A percentile compares a stretch with the other conserved stretches of the same genome.
Evolutionary conservation across 2,329 filamentous ascomycete species (phyloP).

Genomic region (Fusarium sp.): DNA sequence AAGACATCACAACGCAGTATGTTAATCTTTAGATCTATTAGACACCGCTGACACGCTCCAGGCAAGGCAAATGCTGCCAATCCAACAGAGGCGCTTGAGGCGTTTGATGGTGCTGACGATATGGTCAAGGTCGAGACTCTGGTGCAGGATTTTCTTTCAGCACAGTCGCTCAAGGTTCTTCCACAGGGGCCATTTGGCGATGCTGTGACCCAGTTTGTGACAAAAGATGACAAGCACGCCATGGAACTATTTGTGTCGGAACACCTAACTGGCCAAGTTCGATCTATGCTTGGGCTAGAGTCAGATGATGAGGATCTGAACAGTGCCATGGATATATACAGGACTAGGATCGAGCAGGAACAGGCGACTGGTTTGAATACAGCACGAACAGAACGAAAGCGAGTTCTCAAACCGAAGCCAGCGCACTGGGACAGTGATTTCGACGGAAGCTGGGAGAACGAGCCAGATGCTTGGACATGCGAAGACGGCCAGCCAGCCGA

Average conservation of each 20-base stretch:
- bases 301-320: constrained; percentile 74
- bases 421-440: constrained; percentile 89
- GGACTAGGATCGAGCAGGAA: constrained; percentile 74
- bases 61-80: constrained; percentile 57
- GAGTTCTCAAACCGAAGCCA: constrained; percentile 77
- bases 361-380: constrained; percentile 71
- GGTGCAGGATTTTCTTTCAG: constrained; percentile 85
- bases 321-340: constrained; percentile 78
- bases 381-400: constrained; percentile 52
- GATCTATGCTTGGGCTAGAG: constrained; percentile 74
- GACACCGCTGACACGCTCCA: constrained; percentile 27
- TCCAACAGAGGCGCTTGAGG: constrained; percentile 71
- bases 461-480: constrained; percentile 67
- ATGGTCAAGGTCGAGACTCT: constrained; percentile 88
- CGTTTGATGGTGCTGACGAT: constrained; percentile 64
- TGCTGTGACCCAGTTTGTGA: constrained; percentile 90
- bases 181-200: constrained; percentile 94
- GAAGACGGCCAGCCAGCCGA: constrained; percentile 43
- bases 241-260: constrained; percentile 85
- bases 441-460: constrained; percentile 86
- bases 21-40: neutral
- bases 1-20: constrained; percentile 67
- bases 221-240: constrained; percentile 94
- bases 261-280: constrained; percentile 75
- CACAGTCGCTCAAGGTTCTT: constrained; percentile 90